These are phyloP conservation scores for Mycena galericulata DNA, from an alignment of 768 basidiomycete genomes.

Conservation along the genomic window DNA sequence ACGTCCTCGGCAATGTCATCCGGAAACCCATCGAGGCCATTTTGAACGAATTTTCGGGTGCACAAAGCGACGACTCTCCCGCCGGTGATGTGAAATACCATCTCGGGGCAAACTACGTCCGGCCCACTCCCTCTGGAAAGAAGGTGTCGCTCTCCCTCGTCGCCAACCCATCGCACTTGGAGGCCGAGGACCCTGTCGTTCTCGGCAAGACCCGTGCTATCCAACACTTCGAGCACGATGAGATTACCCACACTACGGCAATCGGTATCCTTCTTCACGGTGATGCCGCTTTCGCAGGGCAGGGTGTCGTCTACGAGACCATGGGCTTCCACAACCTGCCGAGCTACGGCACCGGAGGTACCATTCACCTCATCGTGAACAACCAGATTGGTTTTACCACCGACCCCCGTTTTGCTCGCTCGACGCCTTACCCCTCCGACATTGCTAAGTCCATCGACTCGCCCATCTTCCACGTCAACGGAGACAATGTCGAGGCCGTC, in stretches of 20 bases:
- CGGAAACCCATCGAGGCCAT: conserved; percentile 99
- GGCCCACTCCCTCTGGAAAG: conserved; percentile 98
- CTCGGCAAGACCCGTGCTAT: conserved; percentile 98
- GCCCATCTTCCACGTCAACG: conserved; percentile 99
- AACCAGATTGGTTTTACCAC: conserved; percentile 99
- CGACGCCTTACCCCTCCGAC: conserved; percentile 97
- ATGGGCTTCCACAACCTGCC: conserved; percentile 98
- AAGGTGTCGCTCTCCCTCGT: conserved; percentile 97
- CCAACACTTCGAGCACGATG: conserved; percentile 94
- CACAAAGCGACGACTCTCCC: conserved; percentile 76
- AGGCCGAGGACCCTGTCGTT: conserved; percentile 98
- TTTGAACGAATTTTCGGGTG: conserved; percentile 94
- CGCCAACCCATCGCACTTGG: conserved; percentile 98
- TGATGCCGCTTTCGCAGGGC: conserved; percentile 98
- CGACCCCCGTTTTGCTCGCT: conserved; percentile 96
- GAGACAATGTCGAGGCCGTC: conserved; percentile 98
- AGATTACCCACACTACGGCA: conserved; percentile 81
- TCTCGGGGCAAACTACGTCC: conserved; percentile 97
- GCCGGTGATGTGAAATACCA: conserved; percentile 99
- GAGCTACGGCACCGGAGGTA: conserved; percentile 96
- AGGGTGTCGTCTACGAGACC: conserved; percentile 98
- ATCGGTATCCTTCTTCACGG: conserved; percentile 98
- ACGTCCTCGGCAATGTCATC: conserved; percentile 98
- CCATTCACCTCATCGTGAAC: conserved; percentile 98
- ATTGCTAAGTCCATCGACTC: conserved; percentile 98